Conservation (phyloP, 2,329 filamentous ascomycete species). For the Diaporthe citriasiana region DNA sequence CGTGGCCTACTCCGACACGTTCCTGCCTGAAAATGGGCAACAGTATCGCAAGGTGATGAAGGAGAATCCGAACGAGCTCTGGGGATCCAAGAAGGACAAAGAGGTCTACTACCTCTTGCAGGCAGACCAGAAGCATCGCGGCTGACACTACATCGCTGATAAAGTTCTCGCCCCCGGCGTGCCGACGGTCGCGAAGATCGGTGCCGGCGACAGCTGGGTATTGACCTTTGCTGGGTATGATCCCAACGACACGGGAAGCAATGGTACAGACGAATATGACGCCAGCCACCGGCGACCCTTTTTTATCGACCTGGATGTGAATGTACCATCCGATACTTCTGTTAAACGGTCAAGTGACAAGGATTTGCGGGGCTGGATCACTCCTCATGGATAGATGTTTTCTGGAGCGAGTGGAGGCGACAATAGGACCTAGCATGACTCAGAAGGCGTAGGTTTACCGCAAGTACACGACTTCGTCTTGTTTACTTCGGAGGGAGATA, state of each 20-base stretch:
- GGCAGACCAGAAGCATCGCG: not conserved
- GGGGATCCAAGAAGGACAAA: not conserved
- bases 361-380: constrained; percentile 5
- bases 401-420: too few relatives aligned
- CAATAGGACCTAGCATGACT: too few relatives aligned
- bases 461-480: too few relatives aligned
- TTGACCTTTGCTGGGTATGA: not conserved
- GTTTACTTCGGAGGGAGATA: too few relatives aligned
- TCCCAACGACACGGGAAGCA: not conserved
- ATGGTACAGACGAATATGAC: not conserved
- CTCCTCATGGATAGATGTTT: not conserved
- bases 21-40: not conserved
- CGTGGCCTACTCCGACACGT: not conserved
- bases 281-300: not conserved
- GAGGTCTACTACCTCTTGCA: constrained; percentile 8
- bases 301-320: constrained; percentile 11
- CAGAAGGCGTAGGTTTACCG: too few relatives aligned
- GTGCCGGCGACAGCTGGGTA: not conserved
- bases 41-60: constrained; percentile 9
- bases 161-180: not conserved
- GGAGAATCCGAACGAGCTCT: not conserved
- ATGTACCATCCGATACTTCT: not conserved
- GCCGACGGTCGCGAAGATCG: not conserved
- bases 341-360: not conserved
- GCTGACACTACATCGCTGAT: not conserved